Conservation (phyloP, 2,329 filamentous ascomycete species). For the Hymenoscyphus fraxineus region DNA sequence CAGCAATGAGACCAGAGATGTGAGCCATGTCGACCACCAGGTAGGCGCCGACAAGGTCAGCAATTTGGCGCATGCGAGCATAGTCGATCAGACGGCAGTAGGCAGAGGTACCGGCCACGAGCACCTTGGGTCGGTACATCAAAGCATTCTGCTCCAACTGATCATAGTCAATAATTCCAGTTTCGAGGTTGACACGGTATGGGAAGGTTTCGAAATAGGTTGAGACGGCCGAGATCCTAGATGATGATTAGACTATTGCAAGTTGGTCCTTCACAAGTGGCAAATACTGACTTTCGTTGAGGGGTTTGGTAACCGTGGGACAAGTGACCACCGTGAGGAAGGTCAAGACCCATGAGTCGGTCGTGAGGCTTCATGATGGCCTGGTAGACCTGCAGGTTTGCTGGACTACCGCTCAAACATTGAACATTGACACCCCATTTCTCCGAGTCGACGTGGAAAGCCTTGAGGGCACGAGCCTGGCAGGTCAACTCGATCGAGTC, state of each 20-base stretch:
- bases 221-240: conserved; percentile 87
- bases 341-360: conserved; percentile 93
- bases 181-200: conserved; percentile 84
- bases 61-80: conserved; percentile 90
- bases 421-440: conserved; percentile 99
- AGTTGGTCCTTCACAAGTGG: background rate
- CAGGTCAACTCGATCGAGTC: conserved; percentile 93
- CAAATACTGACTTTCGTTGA: conserved; percentile 68
- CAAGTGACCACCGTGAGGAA: conserved; percentile 93
- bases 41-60: conserved; percentile 89
- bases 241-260: background rate
- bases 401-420: conserved; percentile 85
- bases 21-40: conserved; percentile 98
- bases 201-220: conserved; percentile 99
- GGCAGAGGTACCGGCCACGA: conserved; percentile 93
- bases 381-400: conserved; percentile 98
- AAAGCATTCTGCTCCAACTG: conserved; percentile 83
- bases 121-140: conserved; percentile 92
- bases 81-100: conserved; percentile 99
- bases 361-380: conserved; percentile 95
- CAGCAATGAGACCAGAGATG: conserved; percentile 93
- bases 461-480: conserved; percentile 87
- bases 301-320: conserved; percentile 98
- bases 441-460: conserved; percentile 78
- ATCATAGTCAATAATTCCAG: conserved; percentile 96